Evolutionary conservation across 129 eudicot species (phyloP).

Genomic region (Artemisia argyi): DNA sequence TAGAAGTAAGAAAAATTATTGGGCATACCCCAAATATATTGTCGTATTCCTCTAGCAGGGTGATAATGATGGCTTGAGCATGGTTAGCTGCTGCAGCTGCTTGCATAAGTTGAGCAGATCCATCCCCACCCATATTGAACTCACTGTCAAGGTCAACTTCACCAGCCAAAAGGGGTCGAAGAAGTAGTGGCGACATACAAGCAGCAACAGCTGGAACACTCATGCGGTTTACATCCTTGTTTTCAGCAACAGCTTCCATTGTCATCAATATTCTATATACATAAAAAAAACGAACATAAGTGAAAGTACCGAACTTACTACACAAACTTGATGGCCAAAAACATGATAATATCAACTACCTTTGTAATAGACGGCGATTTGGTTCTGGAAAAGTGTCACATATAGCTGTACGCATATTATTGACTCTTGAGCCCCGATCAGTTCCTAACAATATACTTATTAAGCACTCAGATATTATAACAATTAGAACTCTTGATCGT

Average conservation of each 20-base stretch:
- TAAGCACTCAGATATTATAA: conserved; percentile 3
- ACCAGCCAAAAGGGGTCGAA: conserved; percentile 96
- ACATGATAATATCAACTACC: conserved; percentile 41
- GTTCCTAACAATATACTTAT: conserved; percentile 55
- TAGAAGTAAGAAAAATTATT: background rate
- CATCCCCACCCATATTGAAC: conserved; percentile 83
- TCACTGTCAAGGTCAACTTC: conserved; percentile 84
- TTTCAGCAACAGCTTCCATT: conserved; percentile 81
- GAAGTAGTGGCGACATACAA: conserved; percentile 98
- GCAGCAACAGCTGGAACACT: conserved; percentile 96
- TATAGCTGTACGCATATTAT: conserved; percentile 83
- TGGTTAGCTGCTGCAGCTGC: conserved; percentile 99
- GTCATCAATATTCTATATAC: conserved; percentile 70
- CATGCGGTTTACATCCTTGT: conserved; percentile 83
- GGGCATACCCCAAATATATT: conserved; percentile 82
- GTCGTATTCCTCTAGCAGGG: conserved; percentile 90
- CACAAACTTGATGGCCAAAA: conserved; percentile 6
- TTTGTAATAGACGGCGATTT: conserved; percentile 89
- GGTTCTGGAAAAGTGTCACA: conserved; percentile 98
- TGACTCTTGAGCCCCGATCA: conserved; percentile 74
- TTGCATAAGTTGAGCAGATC: conserved; percentile 94
- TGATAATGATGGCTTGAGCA: conserved; percentile 92
- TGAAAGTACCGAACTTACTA: background rate
- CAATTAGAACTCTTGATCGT: background rate
- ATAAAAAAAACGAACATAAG: background rate